These are phyloP conservation scores for Ustilago xerochloae DNA, from an alignment of 1,284 basidiomycete genomes.

Conservation along the genomic window DNA sequence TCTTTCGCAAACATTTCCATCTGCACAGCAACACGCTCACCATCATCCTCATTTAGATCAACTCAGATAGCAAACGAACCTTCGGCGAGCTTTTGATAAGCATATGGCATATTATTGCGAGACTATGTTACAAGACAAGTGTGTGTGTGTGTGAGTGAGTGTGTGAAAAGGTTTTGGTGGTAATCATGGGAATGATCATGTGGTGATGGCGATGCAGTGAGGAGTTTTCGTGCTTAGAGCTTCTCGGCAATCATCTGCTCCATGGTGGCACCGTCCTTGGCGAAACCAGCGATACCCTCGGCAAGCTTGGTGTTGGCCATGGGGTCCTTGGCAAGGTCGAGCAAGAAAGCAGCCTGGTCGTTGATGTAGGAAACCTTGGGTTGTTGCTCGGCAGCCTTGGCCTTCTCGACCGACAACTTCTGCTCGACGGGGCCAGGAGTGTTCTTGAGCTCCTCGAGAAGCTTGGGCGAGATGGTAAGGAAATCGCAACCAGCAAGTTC, in stretches of 20 bases:
- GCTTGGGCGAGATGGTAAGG: conserved; percentile 89
- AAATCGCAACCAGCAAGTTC: conserved; percentile 92
- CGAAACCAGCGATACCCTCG: conserved; percentile 89
- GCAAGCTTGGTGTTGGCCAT: conserved; percentile 73
- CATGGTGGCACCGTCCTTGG: conserved; percentile 90
- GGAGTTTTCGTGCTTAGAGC: conserved; percentile 71
- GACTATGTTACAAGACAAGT: conserved; percentile 32
- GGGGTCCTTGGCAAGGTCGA: conserved; percentile 78
- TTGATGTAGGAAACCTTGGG: conserved; percentile 87
- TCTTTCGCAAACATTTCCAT: no score
- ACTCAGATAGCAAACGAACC: no score
- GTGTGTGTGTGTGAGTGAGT: neutral
- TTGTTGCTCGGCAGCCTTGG: conserved; percentile 76
- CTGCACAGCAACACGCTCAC: no score
- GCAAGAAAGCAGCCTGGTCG: conserved; percentile 95
- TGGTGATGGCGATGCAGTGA: no score
- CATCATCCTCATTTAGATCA: no score
- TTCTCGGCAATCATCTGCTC: conserved; percentile 85
- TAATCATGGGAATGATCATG: neutral
- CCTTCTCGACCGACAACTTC: conserved; percentile 79
- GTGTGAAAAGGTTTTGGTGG: neutral
- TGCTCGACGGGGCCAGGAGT: conserved; percentile 81
- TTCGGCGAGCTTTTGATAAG: neutral
- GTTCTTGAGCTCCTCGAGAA: conserved; percentile 92
- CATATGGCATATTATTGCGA: conserved; percentile 13